phyloP scores from a whole-genome alignment of 2,329 filamentous ascomycete genomes.

The Chaetothyriales sp. region DNA sequence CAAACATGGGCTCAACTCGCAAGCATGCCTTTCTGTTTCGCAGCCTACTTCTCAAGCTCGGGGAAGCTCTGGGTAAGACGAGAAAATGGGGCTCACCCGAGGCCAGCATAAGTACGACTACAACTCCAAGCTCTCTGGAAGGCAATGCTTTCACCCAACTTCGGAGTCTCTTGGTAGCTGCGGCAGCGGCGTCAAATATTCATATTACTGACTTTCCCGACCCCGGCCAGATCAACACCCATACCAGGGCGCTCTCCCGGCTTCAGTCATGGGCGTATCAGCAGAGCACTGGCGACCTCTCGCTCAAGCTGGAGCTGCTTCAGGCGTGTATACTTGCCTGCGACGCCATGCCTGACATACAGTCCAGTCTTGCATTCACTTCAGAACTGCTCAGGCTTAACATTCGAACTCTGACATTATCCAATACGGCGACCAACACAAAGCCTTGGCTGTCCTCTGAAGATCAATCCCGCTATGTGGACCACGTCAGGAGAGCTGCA shows the following conservation, averaged over 20 bases:
- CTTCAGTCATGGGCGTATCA: conserved; percentile 4
- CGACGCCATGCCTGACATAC: conserved; percentile 82
- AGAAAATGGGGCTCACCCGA: conserved; percentile 89
- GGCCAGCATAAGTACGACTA: conserved; percentile 70
- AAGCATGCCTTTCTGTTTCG: conserved; percentile 85
- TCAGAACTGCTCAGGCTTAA: conserved; percentile 69
- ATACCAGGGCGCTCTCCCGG: not conserved
- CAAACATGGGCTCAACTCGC: conserved; percentile 60
- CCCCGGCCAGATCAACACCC: not conserved
- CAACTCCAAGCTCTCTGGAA: conserved; percentile 19
- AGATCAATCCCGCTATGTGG: conserved; percentile 70
- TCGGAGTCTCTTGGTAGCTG: not conserved
- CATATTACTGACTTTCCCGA: not conserved
- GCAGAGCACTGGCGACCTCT: conserved; percentile 55
- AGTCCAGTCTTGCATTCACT: conserved; percentile 76
- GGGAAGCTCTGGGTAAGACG: conserved; percentile 74
- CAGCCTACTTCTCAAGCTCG: conserved; percentile 68
- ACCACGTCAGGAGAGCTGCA: conserved; percentile 74
- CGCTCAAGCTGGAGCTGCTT: conserved; percentile 72
- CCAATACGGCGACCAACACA: conserved; percentile 31
- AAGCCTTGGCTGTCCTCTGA: conserved; percentile 37
- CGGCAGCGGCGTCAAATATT: not conserved
- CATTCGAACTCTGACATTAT: conserved; percentile 56
- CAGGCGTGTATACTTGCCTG: conserved; percentile 85
- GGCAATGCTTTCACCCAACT: not conserved